These are phyloP conservation scores for Trichoderma lentiforme DNA, from an alignment of 2,329 filamentous ascomycete species.

Conservation along the genomic window DNA sequence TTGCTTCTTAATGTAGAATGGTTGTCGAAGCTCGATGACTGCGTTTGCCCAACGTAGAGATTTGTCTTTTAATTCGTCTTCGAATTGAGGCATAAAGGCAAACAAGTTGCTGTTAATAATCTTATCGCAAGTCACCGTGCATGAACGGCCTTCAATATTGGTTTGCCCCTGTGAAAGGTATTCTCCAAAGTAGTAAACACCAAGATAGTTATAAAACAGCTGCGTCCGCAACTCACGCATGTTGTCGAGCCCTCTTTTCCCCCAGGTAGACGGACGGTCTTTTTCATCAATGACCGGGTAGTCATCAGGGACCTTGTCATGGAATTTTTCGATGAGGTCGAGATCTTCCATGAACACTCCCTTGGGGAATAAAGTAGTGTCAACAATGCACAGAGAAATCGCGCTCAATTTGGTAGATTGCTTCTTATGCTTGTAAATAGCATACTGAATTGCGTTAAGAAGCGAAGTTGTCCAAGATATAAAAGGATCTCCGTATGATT, in stretches of 20 bases:
- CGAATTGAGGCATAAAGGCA: neutral
- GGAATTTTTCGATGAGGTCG: neutral
- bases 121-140: neutral
- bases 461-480: neutral
- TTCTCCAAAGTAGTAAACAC: neutral
- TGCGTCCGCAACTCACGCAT: neutral
- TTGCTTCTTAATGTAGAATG: neutral
- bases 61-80: neutral
- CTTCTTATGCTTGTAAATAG: neutral
- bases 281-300: neutral
- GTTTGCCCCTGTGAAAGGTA: neutral
- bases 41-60: neutral
- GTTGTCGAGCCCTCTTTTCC: neutral
- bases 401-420: neutral
- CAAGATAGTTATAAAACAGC: too few species aligned
- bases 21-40: neutral
- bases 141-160: neutral
- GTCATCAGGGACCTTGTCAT: too few species aligned
- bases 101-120: neutral
- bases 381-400: neutral
- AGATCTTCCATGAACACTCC: neutral
- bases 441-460: neutral
- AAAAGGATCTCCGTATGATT: neutral
- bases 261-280: neutral
- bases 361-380: neutral